phyloP scores from a whole-genome alignment of 2,329 filamentous ascomycete genomes.

The Chaetomiaceae sp. region DNA sequence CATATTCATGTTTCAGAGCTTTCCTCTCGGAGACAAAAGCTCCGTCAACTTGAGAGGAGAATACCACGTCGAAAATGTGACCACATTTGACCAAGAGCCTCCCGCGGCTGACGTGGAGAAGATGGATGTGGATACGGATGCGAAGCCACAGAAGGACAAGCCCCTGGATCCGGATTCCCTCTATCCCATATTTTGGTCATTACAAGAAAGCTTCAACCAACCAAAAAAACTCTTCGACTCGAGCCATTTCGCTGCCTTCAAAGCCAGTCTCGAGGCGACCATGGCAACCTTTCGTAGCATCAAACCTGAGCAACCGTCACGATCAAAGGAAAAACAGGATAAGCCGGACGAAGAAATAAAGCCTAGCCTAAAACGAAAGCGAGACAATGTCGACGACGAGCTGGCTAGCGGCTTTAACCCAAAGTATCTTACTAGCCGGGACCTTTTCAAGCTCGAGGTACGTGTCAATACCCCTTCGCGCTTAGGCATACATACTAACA shows the following conservation, averaged over 20 bases:
- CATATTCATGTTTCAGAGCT: slow-evolving; percentile 97
- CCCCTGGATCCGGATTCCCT: slow-evolving; percentile 64
- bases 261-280: slow-evolving; percentile 65
- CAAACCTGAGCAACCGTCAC: slow-evolving; percentile 44
- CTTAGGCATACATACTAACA: neutral
- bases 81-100: slow-evolving; percentile 65
- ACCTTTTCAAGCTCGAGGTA: slow-evolving; percentile 93
- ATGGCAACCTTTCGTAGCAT: slow-evolving; percentile 52
- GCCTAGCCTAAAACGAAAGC: slow-evolving; percentile 67
- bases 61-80: slow-evolving; percentile 93
- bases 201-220: slow-evolving; percentile 89
- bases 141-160: slow-evolving; percentile 39
- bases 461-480: slow-evolving; percentile 20
- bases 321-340: slow-evolving; percentile 36
- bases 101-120: slow-evolving; percentile 40
- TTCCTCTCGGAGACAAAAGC: slow-evolving; percentile 92
- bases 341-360: slow-evolving; percentile 58
- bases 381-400: slow-evolving; percentile 56
- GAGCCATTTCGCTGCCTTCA: slow-evolving; percentile 73
- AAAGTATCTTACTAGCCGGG: slow-evolving; percentile 95
- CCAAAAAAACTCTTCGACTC: slow-evolving; percentile 76
- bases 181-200: slow-evolving; percentile 89
- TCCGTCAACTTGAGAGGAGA: slow-evolving; percentile 95
- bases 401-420: slow-evolving; percentile 80
- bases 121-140: slow-evolving; percentile 64